phyloP scores from a whole-genome alignment of 176 grass and related monocot species.

The Luzula sylvatica region DNA sequence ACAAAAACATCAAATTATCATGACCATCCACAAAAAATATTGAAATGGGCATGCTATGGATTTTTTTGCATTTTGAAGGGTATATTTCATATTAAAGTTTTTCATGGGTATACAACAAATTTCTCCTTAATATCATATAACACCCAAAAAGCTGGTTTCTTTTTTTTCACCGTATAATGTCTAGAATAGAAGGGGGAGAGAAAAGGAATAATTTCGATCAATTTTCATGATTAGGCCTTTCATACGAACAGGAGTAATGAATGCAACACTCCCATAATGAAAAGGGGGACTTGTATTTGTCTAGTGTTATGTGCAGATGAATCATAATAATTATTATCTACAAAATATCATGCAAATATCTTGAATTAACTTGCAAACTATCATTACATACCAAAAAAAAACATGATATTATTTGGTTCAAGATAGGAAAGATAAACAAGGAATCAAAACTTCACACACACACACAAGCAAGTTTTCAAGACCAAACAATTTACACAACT shows the following conservation, averaged over 20 bases:
- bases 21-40: too few species aligned
- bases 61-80: not conserved
- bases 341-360: too few species aligned
- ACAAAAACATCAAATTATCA: too few species aligned
- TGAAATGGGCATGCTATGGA: too few species aligned
- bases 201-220: not conserved
- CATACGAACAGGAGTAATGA: conserved; percentile 10
- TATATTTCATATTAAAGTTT: not conserved
- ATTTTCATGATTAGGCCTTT: conserved; percentile 17
- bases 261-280: not conserved
- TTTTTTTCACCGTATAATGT: not conserved
- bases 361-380: too few species aligned
- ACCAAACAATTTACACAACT: conserved; percentile 21
- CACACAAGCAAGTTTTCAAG: not conserved
- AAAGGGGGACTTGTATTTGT: not conserved
- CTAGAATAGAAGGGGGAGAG: not conserved
- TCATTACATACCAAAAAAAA: too few species aligned
- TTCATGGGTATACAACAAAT: conserved; percentile 1
- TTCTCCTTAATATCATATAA: conserved; percentile 7
- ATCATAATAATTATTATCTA: not conserved
- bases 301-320: not conserved
- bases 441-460: not conserved
- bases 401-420: too few species aligned
- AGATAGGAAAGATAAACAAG: too few species aligned
- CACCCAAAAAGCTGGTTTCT: not conserved